Base-by-base conservation (phyloP, 73 alveolate species). In the Symbiodinium pilosum region DNA sequence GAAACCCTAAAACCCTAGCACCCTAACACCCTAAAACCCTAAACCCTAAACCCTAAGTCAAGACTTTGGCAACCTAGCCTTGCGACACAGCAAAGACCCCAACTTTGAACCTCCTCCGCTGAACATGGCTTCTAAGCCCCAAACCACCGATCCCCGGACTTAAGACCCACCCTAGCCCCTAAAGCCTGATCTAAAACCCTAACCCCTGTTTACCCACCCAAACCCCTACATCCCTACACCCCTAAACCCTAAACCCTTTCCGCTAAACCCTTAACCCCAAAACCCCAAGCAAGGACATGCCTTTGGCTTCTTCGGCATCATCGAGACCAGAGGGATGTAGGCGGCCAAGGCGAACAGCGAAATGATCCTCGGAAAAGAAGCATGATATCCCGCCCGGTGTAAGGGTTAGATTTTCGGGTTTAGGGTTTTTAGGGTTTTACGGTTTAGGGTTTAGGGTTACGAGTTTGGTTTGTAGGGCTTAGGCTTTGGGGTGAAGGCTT, bases 301-400 rank as follows among this genome's bases (percentile, higher is more conserved):
- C 44, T 43, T 43, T n/a, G 83, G 12, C 5, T 26, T 21, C 47
- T 43, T 85, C n/a, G 93, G 93, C 93, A 85, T 85, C 93, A 30
- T 42, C 30, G 77, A 85, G 32, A 47, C 93, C 81, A 85, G 81
- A 0, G 93, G 93, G 30, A 44, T 18, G 34, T 85, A 85, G 71
- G 93, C 93, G 42, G 28, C 47, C 42, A 43, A 9, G 6, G 93
- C 93, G 14, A 85, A 42, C 30, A 85, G 51, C 81, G 93, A 85
- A 43, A 85, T 64, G 38, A 64, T 30, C 71, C 32, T 6, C 51
- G 36, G 42, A 47, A 34, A 47, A 43, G 36, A 12, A 64, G 38
- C 77, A 64, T 7, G 38, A 64, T 64, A 32, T 64, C 77, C 59
- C 14, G 59, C 59, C 21, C 59, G 59, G 59, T 47, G 6, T 47